A percentile compares a stretch with the other conserved stretches of the same genome.
phyloP scores from a whole-genome alignment of 2,329 filamentous ascomycete species.

The Pseudogymnoascus sp. region DNA sequence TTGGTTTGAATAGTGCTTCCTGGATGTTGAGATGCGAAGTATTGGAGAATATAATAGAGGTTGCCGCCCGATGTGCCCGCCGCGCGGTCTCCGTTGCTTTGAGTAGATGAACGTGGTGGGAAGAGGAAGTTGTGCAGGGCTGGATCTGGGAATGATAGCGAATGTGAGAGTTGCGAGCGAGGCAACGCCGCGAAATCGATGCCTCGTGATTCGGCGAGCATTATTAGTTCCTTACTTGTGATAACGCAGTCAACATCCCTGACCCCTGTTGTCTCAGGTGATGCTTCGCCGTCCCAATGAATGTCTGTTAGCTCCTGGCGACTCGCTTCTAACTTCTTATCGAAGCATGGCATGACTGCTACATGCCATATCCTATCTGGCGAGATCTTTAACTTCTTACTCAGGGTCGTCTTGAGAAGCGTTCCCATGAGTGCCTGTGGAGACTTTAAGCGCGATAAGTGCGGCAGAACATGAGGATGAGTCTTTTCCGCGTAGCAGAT shows the following conservation, averaged over 20 bases:
- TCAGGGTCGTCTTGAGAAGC: slow-evolving; percentile 77
- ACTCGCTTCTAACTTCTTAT: slow-evolving; percentile 96
- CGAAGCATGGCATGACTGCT: slow-evolving; percentile 96
- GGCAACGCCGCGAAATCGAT: slow-evolving; percentile 68
- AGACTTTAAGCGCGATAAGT: slow-evolving; percentile 85
- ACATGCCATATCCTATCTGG: slow-evolving; percentile 86
- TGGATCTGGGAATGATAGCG: slow-evolving; percentile 62
- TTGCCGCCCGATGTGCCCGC: slow-evolving; percentile 84
- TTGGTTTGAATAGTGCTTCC: slow-evolving; percentile 62
- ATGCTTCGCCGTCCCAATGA: slow-evolving; percentile 53
- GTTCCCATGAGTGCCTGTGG: slow-evolving; percentile 89
- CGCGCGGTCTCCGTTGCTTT: slow-evolving; percentile 39
- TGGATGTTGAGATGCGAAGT: slow-evolving; percentile 60
- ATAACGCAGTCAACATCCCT: slow-evolving; percentile 97
- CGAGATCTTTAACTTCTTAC: slow-evolving; percentile 59
- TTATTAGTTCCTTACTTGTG: slow-evolving; percentile 87
- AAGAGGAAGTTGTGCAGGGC: slow-evolving; percentile 67
- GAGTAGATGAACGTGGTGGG: slow-evolving; percentile 37
- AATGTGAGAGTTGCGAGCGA: slow-evolving; percentile 43
- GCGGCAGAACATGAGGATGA: slow-evolving; percentile 83
- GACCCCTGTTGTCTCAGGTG: slow-evolving; percentile 44
- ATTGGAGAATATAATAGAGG: slow-evolving; percentile 72
- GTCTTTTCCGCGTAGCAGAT: slow-evolving; percentile 99
- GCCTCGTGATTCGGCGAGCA: slow-evolving; percentile 71
- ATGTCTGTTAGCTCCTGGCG: slow-evolving; percentile 81